A percentile compares a stretch with the other conserved stretches of the same genome.
These are phyloP conservation scores for Geotrichum aggregatum DNA, from an alignment of 1,139 yeast genomes.

Conservation along the genomic window DNA sequence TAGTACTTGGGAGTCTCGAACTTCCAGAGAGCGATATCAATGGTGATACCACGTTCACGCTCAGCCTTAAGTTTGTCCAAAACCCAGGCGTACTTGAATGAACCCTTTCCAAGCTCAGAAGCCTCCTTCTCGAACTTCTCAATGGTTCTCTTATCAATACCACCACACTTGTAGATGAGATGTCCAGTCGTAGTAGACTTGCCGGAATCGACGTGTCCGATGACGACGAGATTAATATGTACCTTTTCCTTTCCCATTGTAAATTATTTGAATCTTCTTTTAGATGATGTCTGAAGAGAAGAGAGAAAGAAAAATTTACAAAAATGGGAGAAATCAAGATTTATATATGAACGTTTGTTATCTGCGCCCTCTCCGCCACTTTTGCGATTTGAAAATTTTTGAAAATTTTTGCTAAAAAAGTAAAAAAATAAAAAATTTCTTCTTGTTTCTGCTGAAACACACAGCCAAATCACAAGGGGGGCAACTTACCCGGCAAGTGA, in stretches of 20 bases:
- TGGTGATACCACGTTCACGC: constrained; percentile 97
- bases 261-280: constrained; percentile 32
- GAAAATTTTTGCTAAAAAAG: neutral
- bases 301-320: constrained; percentile 19
- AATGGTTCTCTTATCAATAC: constrained; percentile 95
- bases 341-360: neutral
- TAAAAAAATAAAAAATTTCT: no score
- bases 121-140: constrained; percentile 99
- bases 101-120: constrained; percentile 96
- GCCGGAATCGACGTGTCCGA: constrained; percentile 99
- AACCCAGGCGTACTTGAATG: constrained; percentile 98
- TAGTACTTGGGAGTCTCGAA: constrained; percentile 93
- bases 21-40: constrained; percentile 91
- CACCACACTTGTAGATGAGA: constrained; percentile 92
- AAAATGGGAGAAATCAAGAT: neutral
- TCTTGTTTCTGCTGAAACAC: neutral
- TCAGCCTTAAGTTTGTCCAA: constrained; percentile 93
- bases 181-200: constrained; percentile 98
- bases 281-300: constrained; percentile 41
- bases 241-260: constrained; percentile 80
- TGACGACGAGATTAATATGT: constrained; percentile 99
- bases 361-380: neutral
- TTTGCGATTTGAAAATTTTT: neutral
- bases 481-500: no score
- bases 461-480: no score